Evolutionary conservation across 441 rosid species (phyloP).

Genomic region (Arabidopsis hybrid): DNA sequence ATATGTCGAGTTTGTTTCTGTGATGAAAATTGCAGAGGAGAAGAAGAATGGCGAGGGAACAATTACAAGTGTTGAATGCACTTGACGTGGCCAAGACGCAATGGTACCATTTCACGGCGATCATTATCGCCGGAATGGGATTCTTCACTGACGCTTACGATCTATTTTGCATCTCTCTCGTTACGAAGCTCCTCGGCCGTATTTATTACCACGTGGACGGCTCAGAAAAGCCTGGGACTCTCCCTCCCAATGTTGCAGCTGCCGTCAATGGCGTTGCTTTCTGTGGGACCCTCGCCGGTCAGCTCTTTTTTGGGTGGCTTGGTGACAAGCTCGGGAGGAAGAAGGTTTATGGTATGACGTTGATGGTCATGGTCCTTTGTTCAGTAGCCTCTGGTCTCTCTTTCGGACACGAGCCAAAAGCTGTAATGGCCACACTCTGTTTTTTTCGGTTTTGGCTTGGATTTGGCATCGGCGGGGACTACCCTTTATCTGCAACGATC

Average conservation of each 20-base stretch:
- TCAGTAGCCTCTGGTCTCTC: constrained; percentile 62
- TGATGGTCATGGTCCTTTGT: constrained; percentile 56
- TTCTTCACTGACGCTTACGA: constrained; percentile 75
- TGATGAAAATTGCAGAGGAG: constrained; percentile 25
- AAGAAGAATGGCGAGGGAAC: constrained; percentile 52
- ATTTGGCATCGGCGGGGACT: constrained; percentile 67
- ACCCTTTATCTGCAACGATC: constrained; percentile 69
- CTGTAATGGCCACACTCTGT: constrained; percentile 61
- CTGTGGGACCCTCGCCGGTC: constrained; percentile 66
- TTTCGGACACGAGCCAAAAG: constrained; percentile 46
- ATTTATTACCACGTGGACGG: constrained; percentile 55
- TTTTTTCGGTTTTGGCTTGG: constrained; percentile 74
- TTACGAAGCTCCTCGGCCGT: constrained; percentile 66
- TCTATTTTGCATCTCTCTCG: constrained; percentile 62
- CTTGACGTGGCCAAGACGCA: constrained; percentile 75
- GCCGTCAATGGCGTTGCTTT: constrained; percentile 64
- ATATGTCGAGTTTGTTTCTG: neutral
- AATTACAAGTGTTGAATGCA: constrained; percentile 61
- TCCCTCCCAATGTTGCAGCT: constrained; percentile 60
- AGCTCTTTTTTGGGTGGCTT: constrained; percentile 73
- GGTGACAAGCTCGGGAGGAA: constrained; percentile 71
- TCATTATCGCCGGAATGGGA: constrained; percentile 76
- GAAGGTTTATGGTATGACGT: constrained; percentile 60
- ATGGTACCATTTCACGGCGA: constrained; percentile 73
- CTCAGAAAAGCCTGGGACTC: constrained; percentile 49